A percentile compares a stretch with the other conserved stretches of the same genome.
Conservation (phyloP, 2,329 filamentous ascomycete genomes). For the Pseudogymnoascus sp. region DNA sequence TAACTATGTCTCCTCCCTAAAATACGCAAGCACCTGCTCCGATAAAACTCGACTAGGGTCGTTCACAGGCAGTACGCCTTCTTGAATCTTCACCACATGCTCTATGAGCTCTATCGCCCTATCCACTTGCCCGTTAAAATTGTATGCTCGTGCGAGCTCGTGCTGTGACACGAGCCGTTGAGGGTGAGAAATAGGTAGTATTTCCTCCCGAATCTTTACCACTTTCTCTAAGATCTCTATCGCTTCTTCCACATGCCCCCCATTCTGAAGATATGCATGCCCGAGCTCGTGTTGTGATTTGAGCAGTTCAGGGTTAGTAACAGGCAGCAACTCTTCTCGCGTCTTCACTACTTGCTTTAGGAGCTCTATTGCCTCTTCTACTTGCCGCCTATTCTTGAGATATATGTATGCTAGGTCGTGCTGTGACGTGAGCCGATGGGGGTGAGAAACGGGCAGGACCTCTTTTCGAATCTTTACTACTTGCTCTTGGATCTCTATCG, state of each 20-base stretch:
- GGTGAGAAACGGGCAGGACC: background rate
- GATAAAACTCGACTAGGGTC: background rate
- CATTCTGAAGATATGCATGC: background rate
- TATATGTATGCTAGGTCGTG: background rate
- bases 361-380: background rate
- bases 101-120: background rate
- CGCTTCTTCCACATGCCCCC: background rate
- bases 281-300: background rate
- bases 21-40: background rate
- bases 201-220: background rate
- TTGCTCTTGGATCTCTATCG: slow-evolving; percentile 3
- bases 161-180: background rate
- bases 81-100: background rate
- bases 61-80: background rate
- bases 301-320: background rate
- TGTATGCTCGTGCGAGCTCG: background rate
- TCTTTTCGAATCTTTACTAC: background rate
- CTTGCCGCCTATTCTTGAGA: background rate
- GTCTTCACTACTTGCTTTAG: background rate
- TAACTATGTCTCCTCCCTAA: background rate
- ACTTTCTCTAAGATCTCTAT: slow-evolving; percentile 7
- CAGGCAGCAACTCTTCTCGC: background rate
- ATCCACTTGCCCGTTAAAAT: background rate
- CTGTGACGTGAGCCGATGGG: background rate
- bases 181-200: background rate